Base-by-base conservation (phyloP, 441 rosid genomes). In the Arabidopsis lyrata region DNA sequence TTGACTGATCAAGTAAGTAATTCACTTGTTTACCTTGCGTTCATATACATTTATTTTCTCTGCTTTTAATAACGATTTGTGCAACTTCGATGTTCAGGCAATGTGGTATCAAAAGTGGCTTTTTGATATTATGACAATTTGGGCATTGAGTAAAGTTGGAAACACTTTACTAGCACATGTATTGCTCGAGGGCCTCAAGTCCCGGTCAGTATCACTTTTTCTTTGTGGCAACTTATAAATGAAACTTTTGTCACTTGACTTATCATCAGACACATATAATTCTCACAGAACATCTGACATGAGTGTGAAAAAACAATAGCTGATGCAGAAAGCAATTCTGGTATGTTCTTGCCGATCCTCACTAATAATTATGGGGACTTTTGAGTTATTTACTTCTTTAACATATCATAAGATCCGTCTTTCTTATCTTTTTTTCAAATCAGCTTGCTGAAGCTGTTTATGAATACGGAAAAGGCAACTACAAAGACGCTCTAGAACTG, bases 361-460 rank as follows among this genome's bases (percentile, higher is more conserved):
- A 49, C 29, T 54, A 8, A 27, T 18, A 39, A 27, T 10, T 8
- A 35, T 20, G 22, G 12, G 14, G 52, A 56, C 20, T 31, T 10
- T 34, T 68, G 22, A 15, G 29, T 27, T 56, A 10, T 8, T 68
- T 31, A 44, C 41, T 27, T 57, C 22, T 13, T 56, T 44, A 31
- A 44, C 48, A 45, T 38, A 16, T 5, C 44, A 39, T 41, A 31
- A 52, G 22, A 72, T 29, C 35, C 7, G 1, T 12, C 14, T 39
- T 71, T 71, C 31, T 42, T n/a, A 1, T 42, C 13, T 48, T 35
- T 24, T 13, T 10, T 10, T 59, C 16, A 41, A 22, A 73, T 63
- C 78, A 92, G 98, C 90, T 93, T 70, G 94, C 94, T 20, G 92
- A 89, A 82, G 90, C 96, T 62, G 45, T 88, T 31, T 81, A 76